These are phyloP conservation scores for Sarocladiaceae sp. DNA, from an alignment of 2,329 filamentous ascomycete species.

Conservation along the genomic window DNA sequence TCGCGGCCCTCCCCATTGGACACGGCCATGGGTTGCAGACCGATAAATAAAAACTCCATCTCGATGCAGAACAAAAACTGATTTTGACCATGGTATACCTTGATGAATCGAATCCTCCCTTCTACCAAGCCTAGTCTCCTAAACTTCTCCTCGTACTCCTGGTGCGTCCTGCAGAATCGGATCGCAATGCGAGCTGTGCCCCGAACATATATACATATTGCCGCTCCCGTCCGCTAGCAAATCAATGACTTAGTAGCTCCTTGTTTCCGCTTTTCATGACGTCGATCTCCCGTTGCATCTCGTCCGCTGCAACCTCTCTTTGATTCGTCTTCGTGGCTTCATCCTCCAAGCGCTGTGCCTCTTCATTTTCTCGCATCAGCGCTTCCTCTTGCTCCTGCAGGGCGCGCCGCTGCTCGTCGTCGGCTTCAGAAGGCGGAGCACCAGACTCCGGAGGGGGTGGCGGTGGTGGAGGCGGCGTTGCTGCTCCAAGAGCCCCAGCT, in stretches of 20 bases:
- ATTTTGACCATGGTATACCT: constrained; percentile 1
- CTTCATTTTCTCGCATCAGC: constrained; percentile 47
- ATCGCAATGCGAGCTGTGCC: too few species aligned
- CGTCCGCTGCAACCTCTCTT: constrained; percentile 19
- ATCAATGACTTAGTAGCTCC: constrained; percentile 15
- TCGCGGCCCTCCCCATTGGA: too few species aligned
- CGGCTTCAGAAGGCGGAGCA: constrained; percentile 27
- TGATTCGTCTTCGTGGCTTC: constrained; percentile 30
- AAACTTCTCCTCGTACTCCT: not conserved
- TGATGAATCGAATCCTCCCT: too few species aligned
- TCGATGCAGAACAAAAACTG: constrained; percentile 1
- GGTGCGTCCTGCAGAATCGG: too few species aligned
- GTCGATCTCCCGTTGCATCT: constrained; percentile 17
- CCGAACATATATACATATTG: too few species aligned
- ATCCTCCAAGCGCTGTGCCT: constrained; percentile 45
- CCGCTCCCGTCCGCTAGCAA: too few species aligned
- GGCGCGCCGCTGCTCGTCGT: constrained; percentile 36
- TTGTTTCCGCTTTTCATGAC: constrained; percentile 13
- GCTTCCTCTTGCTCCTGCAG: constrained; percentile 45
- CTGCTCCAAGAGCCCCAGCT: constrained; percentile 21
- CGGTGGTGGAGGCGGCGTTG: constrained; percentile 42
- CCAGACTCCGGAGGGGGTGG: constrained; percentile 28
- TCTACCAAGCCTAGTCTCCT: not conserved
- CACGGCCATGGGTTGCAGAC: too few species aligned
- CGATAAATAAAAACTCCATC: constrained; percentile 7